Conservation (phyloP, 2,329 filamentous ascomycete species). For the Penicillium sp. region DNA sequence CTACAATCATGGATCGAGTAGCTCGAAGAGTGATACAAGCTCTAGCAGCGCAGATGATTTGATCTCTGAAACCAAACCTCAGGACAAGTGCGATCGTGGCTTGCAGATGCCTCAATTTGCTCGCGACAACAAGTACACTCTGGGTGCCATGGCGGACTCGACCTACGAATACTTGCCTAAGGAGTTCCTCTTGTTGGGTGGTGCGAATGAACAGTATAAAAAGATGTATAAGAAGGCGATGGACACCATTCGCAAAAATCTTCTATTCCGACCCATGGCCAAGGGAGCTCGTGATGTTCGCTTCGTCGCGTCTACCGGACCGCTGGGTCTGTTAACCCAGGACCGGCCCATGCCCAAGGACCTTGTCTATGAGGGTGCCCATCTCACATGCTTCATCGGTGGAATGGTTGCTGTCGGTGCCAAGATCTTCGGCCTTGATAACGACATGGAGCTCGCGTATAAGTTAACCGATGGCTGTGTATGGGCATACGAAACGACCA, state of each 20-base stretch:
- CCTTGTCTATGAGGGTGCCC: conserved; percentile 59
- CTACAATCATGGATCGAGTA: conserved; percentile 19
- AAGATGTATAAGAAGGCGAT: conserved; percentile 50
- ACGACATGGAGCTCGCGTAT: conserved; percentile 59
- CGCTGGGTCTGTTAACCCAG: conserved; percentile 27
- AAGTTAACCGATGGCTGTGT: conserved; percentile 65
- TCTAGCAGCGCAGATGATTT: background rate
- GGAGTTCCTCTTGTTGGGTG: conserved; percentile 51
- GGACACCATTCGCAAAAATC: conserved; percentile 42
- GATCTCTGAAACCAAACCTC: conserved; percentile 1
- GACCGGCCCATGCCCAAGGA: conserved; percentile 5
- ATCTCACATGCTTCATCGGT: conserved; percentile 64
- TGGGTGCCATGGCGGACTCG: conserved; percentile 53
- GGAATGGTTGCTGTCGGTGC: conserved; percentile 67
- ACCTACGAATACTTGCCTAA: conserved; percentile 58
- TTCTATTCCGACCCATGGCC: conserved; percentile 52
- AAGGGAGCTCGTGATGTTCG: conserved; percentile 47
- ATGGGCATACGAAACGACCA: conserved; percentile 64
- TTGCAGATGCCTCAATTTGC: conserved; percentile 40
- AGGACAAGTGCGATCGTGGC: conserved; percentile 43
- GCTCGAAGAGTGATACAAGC: background rate
- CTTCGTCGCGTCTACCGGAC: conserved; percentile 41
- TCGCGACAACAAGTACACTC: conserved; percentile 42
- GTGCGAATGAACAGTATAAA: conserved; percentile 47
- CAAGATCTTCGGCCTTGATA: conserved; percentile 58